Evolutionary conservation across 345 rosid species (phyloP), one percentile per base, ranked within the genome.

Genomic region (Euphorbia pulcherrima): DNA sequence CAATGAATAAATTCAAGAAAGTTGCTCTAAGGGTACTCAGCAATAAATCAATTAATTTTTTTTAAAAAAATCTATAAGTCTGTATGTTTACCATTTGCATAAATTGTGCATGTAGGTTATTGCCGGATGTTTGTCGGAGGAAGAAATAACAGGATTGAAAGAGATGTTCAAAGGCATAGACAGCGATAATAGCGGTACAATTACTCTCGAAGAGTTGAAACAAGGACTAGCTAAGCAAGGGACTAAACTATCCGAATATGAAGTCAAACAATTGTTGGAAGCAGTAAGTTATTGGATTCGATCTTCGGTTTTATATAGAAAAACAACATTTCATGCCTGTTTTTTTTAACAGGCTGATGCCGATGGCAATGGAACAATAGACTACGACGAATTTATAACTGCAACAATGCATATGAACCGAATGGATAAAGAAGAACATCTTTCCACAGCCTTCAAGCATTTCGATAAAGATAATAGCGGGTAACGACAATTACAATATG

Each of bases 91-190:
- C n/a, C 26, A 39, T 12, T 52, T 3, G 18, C 23, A 20, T 29
- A 55, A 35, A 60, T 39, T 24, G 24, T 17, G 65, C 51, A 93
- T 17, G 68, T 55, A 93, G 98, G 96, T 93, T 52, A 93, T 93
- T 60, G 97, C 98, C 1, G 97, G 98, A 8, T 93, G 97, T 72
- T 77, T 93, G 72, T 93, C 98, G 0, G 97, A 93, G 80, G 97
- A 91, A 83, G 97, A 93, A 77, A 93, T 93, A 80, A 91, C 81
- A 92, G 98, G 98, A n/a, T 68, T 93, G 71, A 90, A 93, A 73
- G 89, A 90, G 79, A 90, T 93, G 98, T 93, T 93, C 74, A 86
- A 60, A 68, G 90, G 96, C 47, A 93, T 93, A 58, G 98, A 93
- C 74, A 82, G 92, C 0, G 98, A 93, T 71, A 80, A 77, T 74